A percentile compares a stretch with the other conserved stretches of the same genome.
These are phyloP conservation scores for Podila verticillata DNA, from an alignment of 192 early-diverging fungal genomes.

Conservation along the genomic window DNA sequence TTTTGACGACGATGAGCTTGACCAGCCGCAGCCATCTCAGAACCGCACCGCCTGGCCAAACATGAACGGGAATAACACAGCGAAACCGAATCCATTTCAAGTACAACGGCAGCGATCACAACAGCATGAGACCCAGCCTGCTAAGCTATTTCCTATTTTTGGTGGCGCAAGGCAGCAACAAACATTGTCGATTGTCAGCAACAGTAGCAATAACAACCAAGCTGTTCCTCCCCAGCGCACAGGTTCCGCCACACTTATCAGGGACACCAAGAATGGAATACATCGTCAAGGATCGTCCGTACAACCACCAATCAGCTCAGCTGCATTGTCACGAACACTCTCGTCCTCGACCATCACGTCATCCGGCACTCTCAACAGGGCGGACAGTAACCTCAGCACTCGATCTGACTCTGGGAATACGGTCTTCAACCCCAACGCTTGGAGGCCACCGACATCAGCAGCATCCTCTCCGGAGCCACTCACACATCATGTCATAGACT, in stretches of 20 bases:
- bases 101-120: constrained; percentile 10
- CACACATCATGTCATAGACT: constrained; percentile 62
- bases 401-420: constrained; percentile 35
- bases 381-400: constrained; percentile 3
- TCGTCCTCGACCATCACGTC: too few relatives aligned
- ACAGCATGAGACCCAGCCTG: constrained; percentile 4
- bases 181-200: neutral
- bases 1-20: neutral
- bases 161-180: constrained; percentile 27
- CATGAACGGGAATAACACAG: neutral
- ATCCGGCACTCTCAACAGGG: neutral
- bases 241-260: neutral
- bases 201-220: constrained; percentile 9
- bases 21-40: neutral
- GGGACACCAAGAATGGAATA: neutral
- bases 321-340: too few relatives aligned
- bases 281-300: neutral
- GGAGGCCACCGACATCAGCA: constrained; percentile 5
- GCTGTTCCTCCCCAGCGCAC: neutral
- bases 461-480: constrained; percentile 10
- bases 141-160: constrained; percentile 35
- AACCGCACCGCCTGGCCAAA: neutral
- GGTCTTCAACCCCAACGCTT: constrained; percentile 14
- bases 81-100: neutral
- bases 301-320: too few relatives aligned